These are phyloP conservation scores for Colletotrichum godetiae DNA, from an alignment of 2,329 filamentous ascomycete genomes.

Conservation along the genomic window DNA sequence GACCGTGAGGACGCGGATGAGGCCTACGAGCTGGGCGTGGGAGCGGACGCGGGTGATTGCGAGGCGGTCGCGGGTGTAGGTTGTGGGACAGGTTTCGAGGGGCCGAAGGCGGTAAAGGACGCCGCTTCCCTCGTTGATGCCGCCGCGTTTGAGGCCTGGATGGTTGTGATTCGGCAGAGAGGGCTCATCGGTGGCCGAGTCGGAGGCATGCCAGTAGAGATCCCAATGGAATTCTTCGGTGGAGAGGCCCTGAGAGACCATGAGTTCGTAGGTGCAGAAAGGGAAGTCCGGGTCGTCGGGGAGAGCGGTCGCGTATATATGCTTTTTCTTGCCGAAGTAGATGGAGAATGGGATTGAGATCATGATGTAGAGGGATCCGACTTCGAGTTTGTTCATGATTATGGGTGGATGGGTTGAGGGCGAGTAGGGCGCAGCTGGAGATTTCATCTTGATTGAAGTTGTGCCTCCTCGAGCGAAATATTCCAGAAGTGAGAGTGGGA, in stretches of 20 bases:
- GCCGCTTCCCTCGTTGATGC: not conserved
- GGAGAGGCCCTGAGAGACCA: slow-evolving; percentile 36
- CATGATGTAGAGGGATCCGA: slow-evolving; percentile 32
- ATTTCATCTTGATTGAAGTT: not conserved
- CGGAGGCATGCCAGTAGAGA: slow-evolving; percentile 46
- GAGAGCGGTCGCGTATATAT: slow-evolving; percentile 11
- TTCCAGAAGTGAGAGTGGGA: not conserved
- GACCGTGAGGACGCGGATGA: slow-evolving; percentile 43
- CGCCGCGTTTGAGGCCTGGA: too few species aligned
- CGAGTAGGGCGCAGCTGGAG: slow-evolving; percentile 6
- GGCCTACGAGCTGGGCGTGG: slow-evolving; percentile 43
- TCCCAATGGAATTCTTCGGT: slow-evolving; percentile 50
- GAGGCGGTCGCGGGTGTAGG: slow-evolving; percentile 19
- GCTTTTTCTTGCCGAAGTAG: slow-evolving; percentile 10
- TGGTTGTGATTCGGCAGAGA: not conserved
- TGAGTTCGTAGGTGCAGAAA: slow-evolving; percentile 36
- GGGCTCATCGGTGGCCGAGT: slow-evolving; percentile 37
- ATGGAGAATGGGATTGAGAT: slow-evolving; percentile 33
- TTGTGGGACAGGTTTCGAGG: not conserved
- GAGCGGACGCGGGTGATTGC: slow-evolving; percentile 9
- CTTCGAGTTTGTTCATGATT: slow-evolving; percentile 7
- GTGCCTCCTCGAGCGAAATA: not conserved
- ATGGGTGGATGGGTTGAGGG: slow-evolving; percentile 11
- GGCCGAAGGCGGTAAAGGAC: slow-evolving; percentile 31
- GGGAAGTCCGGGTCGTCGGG: slow-evolving; percentile 32